Percentiles rank a stretch among this genome's conserved stretches.
These are phyloP conservation scores for Immersiella caudata DNA, from an alignment of 495 filamentous ascomycete genomes.

Conservation along the genomic window DNA sequence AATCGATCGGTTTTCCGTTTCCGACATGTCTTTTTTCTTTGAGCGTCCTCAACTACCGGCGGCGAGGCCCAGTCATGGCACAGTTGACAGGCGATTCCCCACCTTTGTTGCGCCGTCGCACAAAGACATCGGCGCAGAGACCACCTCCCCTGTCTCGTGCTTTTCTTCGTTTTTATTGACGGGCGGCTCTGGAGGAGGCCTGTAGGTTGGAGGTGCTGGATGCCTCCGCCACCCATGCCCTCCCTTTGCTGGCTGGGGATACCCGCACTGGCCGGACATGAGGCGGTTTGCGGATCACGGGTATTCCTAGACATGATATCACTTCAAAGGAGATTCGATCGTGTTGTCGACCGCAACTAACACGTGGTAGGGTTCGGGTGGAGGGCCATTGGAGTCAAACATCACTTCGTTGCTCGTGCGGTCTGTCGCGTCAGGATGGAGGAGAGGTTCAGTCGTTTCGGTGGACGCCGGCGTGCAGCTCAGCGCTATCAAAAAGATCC, in stretches of 20 bases:
- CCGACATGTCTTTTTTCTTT: background rate
- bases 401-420: slow-evolving; percentile 88
- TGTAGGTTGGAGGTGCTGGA: background rate
- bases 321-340: background rate
- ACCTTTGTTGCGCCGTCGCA: background rate
- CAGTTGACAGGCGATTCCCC: background rate
- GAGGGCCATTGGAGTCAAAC: slow-evolving; percentile 86
- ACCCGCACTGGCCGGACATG: too few species aligned
- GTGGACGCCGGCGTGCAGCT: slow-evolving; percentile 94
- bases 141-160: background rate
- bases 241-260: background rate
- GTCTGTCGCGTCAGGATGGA: slow-evolving; percentile 75
- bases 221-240: background rate
- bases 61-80: background rate
- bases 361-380: slow-evolving; percentile 78
- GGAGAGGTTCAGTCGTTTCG: slow-evolving; percentile 76
- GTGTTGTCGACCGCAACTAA: background rate
- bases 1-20: background rate
- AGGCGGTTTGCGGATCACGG: background rate
- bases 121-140: background rate
- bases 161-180: background rate
- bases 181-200: background rate
- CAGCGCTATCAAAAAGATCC: slow-evolving; percentile 73
- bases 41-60: too few species aligned
- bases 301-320: background rate